Base-by-base conservation (phyloP, 208 protist species). In the Borovskyia barvae region DNA sequence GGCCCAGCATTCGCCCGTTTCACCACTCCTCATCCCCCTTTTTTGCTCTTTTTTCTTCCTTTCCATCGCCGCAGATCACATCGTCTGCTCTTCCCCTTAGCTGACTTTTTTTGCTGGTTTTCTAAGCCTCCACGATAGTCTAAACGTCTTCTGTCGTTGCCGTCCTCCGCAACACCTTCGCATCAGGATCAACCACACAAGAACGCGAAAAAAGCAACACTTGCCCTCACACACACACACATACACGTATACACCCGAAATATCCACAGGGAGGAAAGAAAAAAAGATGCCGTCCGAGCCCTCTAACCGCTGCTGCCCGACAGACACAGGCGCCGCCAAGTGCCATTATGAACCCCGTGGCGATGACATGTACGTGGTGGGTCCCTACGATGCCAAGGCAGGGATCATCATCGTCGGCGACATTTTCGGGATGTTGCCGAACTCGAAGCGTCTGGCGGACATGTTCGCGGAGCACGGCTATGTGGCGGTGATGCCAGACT, bases 401-500 rank as follows among this genome's bases (percentile, higher is more conserved):
- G 83, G 76, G 25, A 51, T 87, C 9, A 45, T 87, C 2, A 11
- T 90, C 32, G 51, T 79, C 24, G 28, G 54, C 46, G 83, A 90
- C 47, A 77, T 90, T 37, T 87, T 87, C 41, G 76, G 83, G 24
- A 70, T 78, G 29, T 59, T 66, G 25, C 54, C 66, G 35, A 80
- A 76, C 63, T 66, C 77, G 8, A 81, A 78, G 54, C 69, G 61
- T 26, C 55, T 77, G 24, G 60, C 66, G 3, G 83, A 90, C 52
- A 12, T 51, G 20, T 53, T 90, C 3, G 78, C 70, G n/a, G 47
- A 22, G 37, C 48, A 60, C 2, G 79, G 76, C 33, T 85, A 71
- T 60, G 65, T 83, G 17, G 80, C 80, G 4, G 62, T 85, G 35
- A 69, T 77, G 65, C 83, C 83, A 3, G 79, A 90, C 59, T 90